Percentiles rank a stretch among this genome's conserved stretches.
Conservation (phyloP, 1,139 yeast species). For the Candida sanyaensis region DNA sequence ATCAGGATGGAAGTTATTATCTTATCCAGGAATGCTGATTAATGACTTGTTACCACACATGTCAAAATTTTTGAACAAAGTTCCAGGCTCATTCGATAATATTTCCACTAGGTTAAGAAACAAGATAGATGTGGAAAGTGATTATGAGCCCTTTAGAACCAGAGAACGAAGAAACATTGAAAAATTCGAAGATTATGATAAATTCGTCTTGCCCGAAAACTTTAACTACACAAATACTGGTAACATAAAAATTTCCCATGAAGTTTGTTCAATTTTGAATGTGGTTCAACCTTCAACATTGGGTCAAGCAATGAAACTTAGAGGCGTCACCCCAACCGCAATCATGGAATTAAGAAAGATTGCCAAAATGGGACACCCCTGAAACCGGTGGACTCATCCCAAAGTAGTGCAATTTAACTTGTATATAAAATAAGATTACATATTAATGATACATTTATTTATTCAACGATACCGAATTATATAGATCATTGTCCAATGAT, state of each 20-base stretch:
- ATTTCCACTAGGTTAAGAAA: constrained; percentile 57
- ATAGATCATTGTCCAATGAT: constrained; percentile 34
- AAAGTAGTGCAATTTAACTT: background rate
- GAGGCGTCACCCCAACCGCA: constrained; percentile 91
- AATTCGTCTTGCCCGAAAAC: constrained; percentile 61
- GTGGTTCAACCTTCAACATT: constrained; percentile 82
- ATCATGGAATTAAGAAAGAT: constrained; percentile 63
- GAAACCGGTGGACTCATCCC: background rate
- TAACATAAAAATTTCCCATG: constrained; percentile 60
- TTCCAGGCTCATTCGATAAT: constrained; percentile 23
- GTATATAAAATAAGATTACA: background rate
- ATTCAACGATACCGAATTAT: constrained; percentile 7
- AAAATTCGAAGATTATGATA: constrained; percentile 85
- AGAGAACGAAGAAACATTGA: constrained; percentile 70
- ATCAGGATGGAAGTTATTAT: constrained; percentile 48
- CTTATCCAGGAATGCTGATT: constrained; percentile 38
- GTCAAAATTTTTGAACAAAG: constrained; percentile 15
- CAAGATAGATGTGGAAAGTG: constrained; percentile 75
- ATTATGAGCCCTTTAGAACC: constrained; percentile 76
- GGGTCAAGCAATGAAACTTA: constrained; percentile 93
- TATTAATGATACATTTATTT: background rate
- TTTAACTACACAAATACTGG: constrained; percentile 59
- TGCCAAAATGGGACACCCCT: constrained; percentile 21
- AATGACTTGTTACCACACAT: constrained; percentile 35
- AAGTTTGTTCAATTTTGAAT: constrained; percentile 71